Evolutionary conservation across 2,329 filamentous ascomycete genomes (phyloP), one percentile per base, ranked within the genome.

Genomic region (Tolypocladium capitatum): DNA sequence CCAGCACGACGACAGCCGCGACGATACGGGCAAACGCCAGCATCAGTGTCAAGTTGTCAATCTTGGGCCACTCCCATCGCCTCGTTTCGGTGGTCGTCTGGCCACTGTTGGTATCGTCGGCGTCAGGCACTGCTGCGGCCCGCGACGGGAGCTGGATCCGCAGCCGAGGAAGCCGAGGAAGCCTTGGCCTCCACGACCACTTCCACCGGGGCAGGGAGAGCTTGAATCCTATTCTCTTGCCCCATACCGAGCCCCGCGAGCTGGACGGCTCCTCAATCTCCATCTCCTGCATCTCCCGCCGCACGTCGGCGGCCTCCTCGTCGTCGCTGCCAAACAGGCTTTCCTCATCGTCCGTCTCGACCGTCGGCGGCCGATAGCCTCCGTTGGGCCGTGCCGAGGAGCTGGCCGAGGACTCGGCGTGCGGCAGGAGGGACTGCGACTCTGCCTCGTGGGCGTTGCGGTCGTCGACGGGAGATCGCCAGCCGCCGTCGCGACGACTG

Each of bases 261-360:
- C 64, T 60, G 44, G 68, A 63, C 28, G 80, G 79, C 55, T 94
- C 88, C 58, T 88, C 78, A 38, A 94, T 79, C 56, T 94, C 88
- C 75, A 94, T 81, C 74, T 96, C 85, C 60, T 94, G 80, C 70
- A 97, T 83, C 66, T 92, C 86, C 55, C 84, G 77, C 52, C 86
- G 81, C 57, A 92, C 75, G 52, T 81, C 79, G 31, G 78, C 79
- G 34, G 79, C 79, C 54, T 85, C 75, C 31, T 64, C 74, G 36
- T 63, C 68, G 28, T 72, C 68, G 67, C 64, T 70, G 69, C 74
- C 64, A 65, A 78, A 70, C 27, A 72, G 60, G 54, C 72, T 72
- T 50, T 73, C 74, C 52, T 90, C 83, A 51, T 81, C 83, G 49
- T 88, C 89, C 1, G 69, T 74, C 64, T 92, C 85, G 52, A 91